Evolutionary conservation across 352 stramenopile genomes (phyloP).

Genomic region (Globisporangium spiculum): DNA sequence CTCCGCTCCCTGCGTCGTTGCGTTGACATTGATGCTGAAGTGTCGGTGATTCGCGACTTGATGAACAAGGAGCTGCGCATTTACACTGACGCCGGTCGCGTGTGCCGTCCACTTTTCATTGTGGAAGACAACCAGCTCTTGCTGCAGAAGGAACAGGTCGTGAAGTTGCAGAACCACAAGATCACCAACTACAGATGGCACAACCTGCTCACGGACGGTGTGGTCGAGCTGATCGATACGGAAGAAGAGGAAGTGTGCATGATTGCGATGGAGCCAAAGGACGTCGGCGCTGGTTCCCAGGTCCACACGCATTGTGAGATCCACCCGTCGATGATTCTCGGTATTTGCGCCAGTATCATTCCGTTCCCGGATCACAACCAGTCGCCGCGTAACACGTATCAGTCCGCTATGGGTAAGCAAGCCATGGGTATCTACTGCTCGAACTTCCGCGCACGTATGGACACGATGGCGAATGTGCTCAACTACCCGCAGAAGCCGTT

Average conservation of each 20-base stretch:
- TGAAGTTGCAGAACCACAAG: slow-evolving; percentile 92
- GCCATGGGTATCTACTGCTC: slow-evolving; percentile 99
- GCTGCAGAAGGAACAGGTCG: slow-evolving; percentile 98
- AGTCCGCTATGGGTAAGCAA: slow-evolving; percentile 99
- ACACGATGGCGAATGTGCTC: slow-evolving; percentile 99
- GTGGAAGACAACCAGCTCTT: slow-evolving; percentile 95
- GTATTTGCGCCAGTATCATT: slow-evolving; percentile 99
- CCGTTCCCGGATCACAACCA: slow-evolving; percentile 99
- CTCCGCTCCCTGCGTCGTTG: slow-evolving; percentile 93
- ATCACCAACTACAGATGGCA: slow-evolving; percentile 87
- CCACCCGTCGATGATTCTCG: slow-evolving; percentile 99
- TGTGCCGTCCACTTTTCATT: slow-evolving; percentile 98
- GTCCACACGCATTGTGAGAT: slow-evolving; percentile 99
- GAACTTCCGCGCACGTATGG: slow-evolving; percentile 99
- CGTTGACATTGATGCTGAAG: slow-evolving; percentile 98
- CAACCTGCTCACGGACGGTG: slow-evolving; percentile 90
- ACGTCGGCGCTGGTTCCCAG: slow-evolving; percentile 84
- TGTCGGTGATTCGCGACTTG: slow-evolving; percentile 98
- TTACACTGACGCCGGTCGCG: slow-evolving; percentile 98
- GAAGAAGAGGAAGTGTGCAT: slow-evolving; percentile 99
- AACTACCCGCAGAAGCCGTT: slow-evolving; percentile 99
- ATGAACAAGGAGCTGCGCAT: slow-evolving; percentile 98
- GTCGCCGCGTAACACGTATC: slow-evolving; percentile 99
- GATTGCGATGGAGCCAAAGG: slow-evolving; percentile 99
- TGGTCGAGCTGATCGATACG: slow-evolving; percentile 98